phyloP scores from a whole-genome alignment of 2,329 filamentous ascomycete species.

The Cladosporium halotolerans region DNA sequence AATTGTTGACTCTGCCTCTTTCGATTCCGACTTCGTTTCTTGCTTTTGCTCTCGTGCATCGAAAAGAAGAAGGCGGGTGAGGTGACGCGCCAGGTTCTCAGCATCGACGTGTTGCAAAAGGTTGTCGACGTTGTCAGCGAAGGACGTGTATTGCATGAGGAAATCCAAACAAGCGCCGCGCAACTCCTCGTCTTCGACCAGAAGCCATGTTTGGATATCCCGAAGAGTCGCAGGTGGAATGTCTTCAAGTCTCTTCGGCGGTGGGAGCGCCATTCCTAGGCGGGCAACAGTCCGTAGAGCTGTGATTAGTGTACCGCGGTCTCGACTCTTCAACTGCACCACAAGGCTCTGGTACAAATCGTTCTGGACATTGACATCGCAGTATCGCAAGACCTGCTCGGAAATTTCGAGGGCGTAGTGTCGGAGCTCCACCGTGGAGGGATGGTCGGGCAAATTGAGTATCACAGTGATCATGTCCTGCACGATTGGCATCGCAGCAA shows the following conservation, averaged over 20 bases:
- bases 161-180: conserved; percentile 87
- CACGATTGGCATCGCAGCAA: conserved; percentile 67
- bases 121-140: conserved; percentile 73
- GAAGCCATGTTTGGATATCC: conserved; percentile 64
- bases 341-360: conserved; percentile 74
- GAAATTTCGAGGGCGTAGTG: conserved; percentile 88
- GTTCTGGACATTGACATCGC: conserved; percentile 64
- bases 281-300: conserved; percentile 75
- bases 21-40: conserved; percentile 15
- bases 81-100: conserved; percentile 66
- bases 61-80: conserved; percentile 68
- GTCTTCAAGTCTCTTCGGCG: conserved; percentile 67
- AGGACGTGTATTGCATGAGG: conserved; percentile 88
- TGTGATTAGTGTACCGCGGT: conserved; percentile 76
- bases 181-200: conserved; percentile 85
- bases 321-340: conserved; percentile 47
- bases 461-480: conserved; percentile 79
- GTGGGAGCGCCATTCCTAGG: conserved; percentile 80
- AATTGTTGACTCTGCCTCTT: conserved; percentile 17
- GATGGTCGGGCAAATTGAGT: conserved; percentile 66
- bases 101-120: conserved; percentile 58
- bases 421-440: conserved; percentile 74
- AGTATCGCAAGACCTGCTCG: conserved; percentile 80
- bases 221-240: conserved; percentile 62
- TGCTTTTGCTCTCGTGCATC: conserved; percentile 20